Evolutionary conservation across 169 alveolate genomes (phyloP).

Genomic region (Babesia bovis): DNA sequence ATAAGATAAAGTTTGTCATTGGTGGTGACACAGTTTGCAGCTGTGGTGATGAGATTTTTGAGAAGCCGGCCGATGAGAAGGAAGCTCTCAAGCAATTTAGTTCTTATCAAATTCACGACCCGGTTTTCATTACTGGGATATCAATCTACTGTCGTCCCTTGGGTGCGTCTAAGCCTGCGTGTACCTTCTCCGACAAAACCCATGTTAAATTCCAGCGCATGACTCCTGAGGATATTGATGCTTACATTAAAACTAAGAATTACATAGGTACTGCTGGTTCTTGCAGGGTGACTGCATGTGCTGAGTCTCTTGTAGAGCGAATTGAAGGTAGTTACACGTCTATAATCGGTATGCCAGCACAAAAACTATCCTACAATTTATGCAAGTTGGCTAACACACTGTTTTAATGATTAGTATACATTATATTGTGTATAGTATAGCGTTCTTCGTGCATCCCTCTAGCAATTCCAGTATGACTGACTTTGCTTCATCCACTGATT

Average conservation of each 20-base stretch:
- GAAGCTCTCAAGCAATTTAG: conserved; percentile 69
- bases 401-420: not conserved
- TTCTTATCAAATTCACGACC: conserved; percentile 44
- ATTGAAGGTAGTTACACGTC: conserved; percentile 73
- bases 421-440: not conserved
- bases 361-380: conserved; percentile 25
- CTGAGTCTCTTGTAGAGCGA: conserved; percentile 66
- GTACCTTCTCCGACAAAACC: conserved; percentile 59
- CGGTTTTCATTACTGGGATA: conserved; percentile 72
- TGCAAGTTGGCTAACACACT: not conserved
- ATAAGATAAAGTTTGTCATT: conserved; percentile 51
- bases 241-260: conserved; percentile 54
- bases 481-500: conserved; percentile 85
- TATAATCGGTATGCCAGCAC: conserved; percentile 74
- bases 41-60: conserved; percentile 65
- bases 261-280: conserved; percentile 71
- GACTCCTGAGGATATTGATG: conserved; percentile 66
- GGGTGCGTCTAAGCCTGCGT: conserved; percentile 34
- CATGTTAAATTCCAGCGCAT: conserved; percentile 62
- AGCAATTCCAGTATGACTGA: conserved; percentile 63
- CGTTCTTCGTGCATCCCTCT: conserved; percentile 67
- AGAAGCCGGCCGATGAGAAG: conserved; percentile 69
- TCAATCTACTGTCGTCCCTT: conserved; percentile 39
- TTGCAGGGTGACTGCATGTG: conserved; percentile 68
- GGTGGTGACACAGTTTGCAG: conserved; percentile 73